phyloP scores from a whole-genome alignment of 768 basidiomycete genomes.

The Tricholoma flavovirens region DNA sequence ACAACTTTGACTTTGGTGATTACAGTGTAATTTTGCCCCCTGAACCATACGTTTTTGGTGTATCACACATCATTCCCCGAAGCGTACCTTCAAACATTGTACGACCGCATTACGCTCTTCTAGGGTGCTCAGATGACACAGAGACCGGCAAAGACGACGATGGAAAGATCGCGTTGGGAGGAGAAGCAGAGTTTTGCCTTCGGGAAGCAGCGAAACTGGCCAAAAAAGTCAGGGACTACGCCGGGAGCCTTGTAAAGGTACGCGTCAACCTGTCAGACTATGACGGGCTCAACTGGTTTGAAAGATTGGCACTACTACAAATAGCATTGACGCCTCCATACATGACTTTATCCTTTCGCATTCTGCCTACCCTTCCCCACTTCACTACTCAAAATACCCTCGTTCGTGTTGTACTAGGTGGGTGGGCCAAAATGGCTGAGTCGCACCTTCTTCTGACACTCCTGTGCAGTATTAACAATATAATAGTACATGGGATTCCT shows the following conservation, averaged over 20 bases:
- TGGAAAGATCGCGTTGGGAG: slow-evolving; percentile 44
- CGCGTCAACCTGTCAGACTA: slow-evolving; percentile 7
- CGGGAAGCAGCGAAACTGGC: slow-evolving; percentile 54
- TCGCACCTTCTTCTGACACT: slow-evolving; percentile 33
- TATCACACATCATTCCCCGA: slow-evolving; percentile 53
- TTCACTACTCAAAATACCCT: slow-evolving; percentile 71
- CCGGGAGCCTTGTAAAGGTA: slow-evolving; percentile 50
- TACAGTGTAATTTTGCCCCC: slow-evolving; percentile 61
- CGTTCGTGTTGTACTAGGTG: slow-evolving; percentile 72
- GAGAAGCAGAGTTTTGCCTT: slow-evolving; percentile 45
- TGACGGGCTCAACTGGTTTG: slow-evolving; percentile 1
- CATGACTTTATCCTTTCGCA: slow-evolving; percentile 65
- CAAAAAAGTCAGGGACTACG: slow-evolving; percentile 48
- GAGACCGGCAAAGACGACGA: not conserved
- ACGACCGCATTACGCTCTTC: slow-evolving; percentile 50
- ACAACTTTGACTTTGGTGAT: slow-evolving; percentile 42
- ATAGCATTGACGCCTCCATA: slow-evolving; percentile 62
- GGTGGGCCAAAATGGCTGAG: not conserved
- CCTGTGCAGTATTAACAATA: slow-evolving; percentile 74
- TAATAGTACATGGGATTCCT: slow-evolving; percentile 85
- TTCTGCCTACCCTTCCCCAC: slow-evolving; percentile 82
- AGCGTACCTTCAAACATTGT: slow-evolving; percentile 50
- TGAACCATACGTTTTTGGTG: slow-evolving; percentile 61
- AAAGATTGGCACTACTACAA: slow-evolving; percentile 70
- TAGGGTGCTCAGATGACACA: slow-evolving; percentile 1